Base-by-base conservation (phyloP, 108 stramenopile species). In the Nannochloropsis oceanica region DNA sequence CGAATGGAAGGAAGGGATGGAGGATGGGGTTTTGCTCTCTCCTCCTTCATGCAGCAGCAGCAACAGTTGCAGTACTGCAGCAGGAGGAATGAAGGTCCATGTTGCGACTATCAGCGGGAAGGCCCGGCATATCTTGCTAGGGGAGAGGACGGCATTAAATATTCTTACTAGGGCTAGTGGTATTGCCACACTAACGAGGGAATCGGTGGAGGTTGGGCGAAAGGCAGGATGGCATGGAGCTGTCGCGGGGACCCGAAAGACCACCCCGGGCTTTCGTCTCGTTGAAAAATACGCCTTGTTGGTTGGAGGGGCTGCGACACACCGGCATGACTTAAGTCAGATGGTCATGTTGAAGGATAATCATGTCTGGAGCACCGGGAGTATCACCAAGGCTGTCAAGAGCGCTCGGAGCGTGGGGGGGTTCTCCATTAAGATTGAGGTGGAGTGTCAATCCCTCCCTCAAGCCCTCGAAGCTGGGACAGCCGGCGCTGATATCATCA, bases 261-360 rank as follows among this genome's bases (percentile, higher is more conserved):
- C 97, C 26, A 99, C 99, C 11, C 99, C 99, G 82, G 99, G 99
- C 79, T 99, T 99, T 82, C 92, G 97, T 0, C 86, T 96, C 0
- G 97, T 99, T 25, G 99, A 99, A 91, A 99, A 99, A 89, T 99
- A 99, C 86, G 99, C 96, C 25, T 83, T 99, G 24, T 81, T 99
- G 26, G 96, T 99, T 12, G 98, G 97, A 25, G 99, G 98, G 24
- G 95, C 93, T 13, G 95, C 95, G 18, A 98, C 97, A 18, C 97
- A 98, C 87, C 92, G 98, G 27, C 85, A 96, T 59, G 96, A 97
- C 92, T 84, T 99, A 73, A 94, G 94, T 85, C 99, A 99, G 88
- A 99, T 99, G 99, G 96, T 97, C 42, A 99, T 99, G 99, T 89
- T 99, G 44, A 99, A 99, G 84, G 88, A 88, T 82, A 88, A 88